phyloP scores from a whole-genome alignment of 2,329 filamentous ascomycete genomes.

The Lasiodiplodia sp. region DNA sequence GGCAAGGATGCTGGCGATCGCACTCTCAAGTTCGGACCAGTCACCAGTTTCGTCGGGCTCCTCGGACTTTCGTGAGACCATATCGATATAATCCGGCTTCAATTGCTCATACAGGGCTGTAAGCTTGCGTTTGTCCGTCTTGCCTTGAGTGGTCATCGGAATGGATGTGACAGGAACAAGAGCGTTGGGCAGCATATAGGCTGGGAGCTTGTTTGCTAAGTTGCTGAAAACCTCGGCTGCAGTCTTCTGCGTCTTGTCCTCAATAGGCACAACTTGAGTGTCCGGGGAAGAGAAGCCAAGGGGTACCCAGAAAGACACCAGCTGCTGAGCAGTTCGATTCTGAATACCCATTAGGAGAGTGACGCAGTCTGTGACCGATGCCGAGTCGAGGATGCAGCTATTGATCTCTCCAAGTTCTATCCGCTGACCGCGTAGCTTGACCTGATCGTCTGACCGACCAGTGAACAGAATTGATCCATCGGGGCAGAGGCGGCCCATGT shows the following conservation, averaged over 20 bases:
- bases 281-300: conserved; percentile 30
- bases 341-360: conserved; percentile 64
- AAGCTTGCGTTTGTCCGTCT: conserved; percentile 70
- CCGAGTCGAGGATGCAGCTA: conserved; percentile 62
- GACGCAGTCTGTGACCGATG: conserved; percentile 65
- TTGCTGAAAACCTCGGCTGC: conserved; percentile 59
- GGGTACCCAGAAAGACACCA: conserved; percentile 75
- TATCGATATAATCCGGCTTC: conserved; percentile 53
- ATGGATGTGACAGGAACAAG: conserved; percentile 73
- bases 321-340: conserved; percentile 54
- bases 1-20: conserved; percentile 64
- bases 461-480: conserved; percentile 78
- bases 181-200: conserved; percentile 81
- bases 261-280: conserved; percentile 51
- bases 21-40: conserved; percentile 64
- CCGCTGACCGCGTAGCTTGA: conserved; percentile 81
- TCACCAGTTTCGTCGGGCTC: conserved; percentile 45
- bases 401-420: conserved; percentile 82
- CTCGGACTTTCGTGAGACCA: conserved; percentile 43
- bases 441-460: conserved; percentile 78
- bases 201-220: conserved; percentile 66
- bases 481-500: conserved; percentile 78
- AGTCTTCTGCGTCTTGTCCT: conserved; percentile 37
- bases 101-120: conserved; percentile 57
- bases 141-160: conserved; percentile 77